Evolutionary conservation across 225 moss, liverwort and hornwort species (phyloP).

Genomic region (Polytrichum formosum): DNA sequence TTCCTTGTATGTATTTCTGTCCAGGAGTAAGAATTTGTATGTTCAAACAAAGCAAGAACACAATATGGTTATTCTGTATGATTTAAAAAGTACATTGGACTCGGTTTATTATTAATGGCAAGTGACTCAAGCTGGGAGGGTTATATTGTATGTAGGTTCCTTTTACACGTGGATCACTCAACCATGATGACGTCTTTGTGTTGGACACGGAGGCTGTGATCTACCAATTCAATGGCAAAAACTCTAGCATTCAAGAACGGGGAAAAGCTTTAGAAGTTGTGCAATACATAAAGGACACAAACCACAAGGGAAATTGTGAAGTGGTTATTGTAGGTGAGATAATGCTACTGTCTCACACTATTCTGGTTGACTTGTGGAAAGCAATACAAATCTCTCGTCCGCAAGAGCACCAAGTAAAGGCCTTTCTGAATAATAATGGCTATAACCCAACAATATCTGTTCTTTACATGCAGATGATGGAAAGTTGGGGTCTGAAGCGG

Average conservation of each 20-base stretch:
- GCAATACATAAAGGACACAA: conserved; percentile 51
- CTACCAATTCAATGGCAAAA: conserved; percentile 59
- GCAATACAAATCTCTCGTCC: no score
- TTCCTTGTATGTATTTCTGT: no score
- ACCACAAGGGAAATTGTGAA: conserved; percentile 43
- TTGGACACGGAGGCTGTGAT: conserved; percentile 49
- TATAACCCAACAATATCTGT: no score
- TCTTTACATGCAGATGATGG: conserved; percentile 44
- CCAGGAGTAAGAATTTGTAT: no score
- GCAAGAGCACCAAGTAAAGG: no score
- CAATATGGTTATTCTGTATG: no score
- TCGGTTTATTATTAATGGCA: no score
- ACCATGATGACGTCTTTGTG: conserved; percentile 58
- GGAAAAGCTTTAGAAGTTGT: conserved; percentile 61
- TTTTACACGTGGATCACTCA: conserved; percentile 51
- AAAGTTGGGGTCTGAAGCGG: conserved; percentile 54
- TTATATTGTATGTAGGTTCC: conserved; percentile 28
- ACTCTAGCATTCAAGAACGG: conserved; percentile 59
- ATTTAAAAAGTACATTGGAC: no score
- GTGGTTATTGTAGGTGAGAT: conserved; percentile 49
- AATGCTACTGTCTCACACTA: neutral
- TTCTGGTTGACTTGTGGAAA: neutral
- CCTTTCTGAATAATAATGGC: no score
- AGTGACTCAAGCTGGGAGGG: neutral
- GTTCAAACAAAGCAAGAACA: no score